Base-by-base conservation (phyloP, 345 rosid genomes). In the Carallia brachiata region DNA sequence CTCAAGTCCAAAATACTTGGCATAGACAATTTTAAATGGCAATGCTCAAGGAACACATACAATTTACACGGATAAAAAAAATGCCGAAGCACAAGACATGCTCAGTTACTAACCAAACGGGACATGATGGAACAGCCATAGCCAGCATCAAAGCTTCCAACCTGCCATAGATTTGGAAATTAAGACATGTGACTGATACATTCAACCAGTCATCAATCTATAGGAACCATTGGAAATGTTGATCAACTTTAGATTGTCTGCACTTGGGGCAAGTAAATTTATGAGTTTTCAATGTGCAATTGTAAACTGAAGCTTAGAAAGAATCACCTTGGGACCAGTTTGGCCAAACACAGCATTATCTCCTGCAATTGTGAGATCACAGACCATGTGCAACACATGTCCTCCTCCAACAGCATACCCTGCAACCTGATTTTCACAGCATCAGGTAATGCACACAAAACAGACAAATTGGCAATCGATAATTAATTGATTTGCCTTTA, bases 401-500 rank as follows among this genome's bases (percentile, higher is more conserved):
- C 97, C 97, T 78, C 99, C 97, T 73, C 96, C 97, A 78, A 91
- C 83, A 63, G 97, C 97, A 89, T 91, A 94, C 66, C 97, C 99
- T 67, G 97, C 96, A 82, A 90, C 98, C 97, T 94, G 75, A 54
- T 77, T 44, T 60, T 65, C 50, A 52, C 63, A 58, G 1, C 23
- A 75, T 30, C 13, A 16, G 47, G 36, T 48, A 8, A 52, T 8
- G 6, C 59, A 66, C 23, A 34, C 40, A 71, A 58, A 75, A 55
- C 15, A 55, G 6, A 55, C 16, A 28, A 66, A 30, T 3, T 27
- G 10, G 50, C 40, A 23, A 23, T 23, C 23, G 39, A 36, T 54
- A 9, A 34, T 53, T 63, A 62, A 67, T 16, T 28, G 50, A 48
- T 19, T 50, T 27, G 18, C 52, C 17, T 64, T 28, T 34, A n/a